Evolutionary conservation across 2,329 filamentous ascomycete genomes (phyloP).

Genomic region (Kalmusia sp.): DNA sequence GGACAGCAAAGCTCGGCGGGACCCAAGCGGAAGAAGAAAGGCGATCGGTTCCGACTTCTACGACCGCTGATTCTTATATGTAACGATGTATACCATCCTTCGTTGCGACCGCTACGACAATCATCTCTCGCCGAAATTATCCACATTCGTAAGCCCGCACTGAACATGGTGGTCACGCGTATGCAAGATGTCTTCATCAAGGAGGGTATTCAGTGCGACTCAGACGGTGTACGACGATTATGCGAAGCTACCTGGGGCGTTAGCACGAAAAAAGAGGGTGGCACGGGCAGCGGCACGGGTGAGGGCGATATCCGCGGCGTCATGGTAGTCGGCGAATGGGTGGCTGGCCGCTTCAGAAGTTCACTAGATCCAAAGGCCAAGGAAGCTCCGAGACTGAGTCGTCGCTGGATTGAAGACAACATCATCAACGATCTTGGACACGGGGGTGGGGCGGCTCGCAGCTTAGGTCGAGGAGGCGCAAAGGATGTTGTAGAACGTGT

Average conservation of each 20-base stretch:
- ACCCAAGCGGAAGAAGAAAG: slow-evolving; percentile 70
- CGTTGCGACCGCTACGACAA: slow-evolving; percentile 84
- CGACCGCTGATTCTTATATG: slow-evolving; percentile 92
- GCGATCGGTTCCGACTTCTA: slow-evolving; percentile 85
- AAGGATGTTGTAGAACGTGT: slow-evolving; percentile 81
- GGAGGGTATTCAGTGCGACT: slow-evolving; percentile 87
- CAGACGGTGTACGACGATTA: slow-evolving; percentile 83
- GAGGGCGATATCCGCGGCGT: slow-evolving; percentile 80
- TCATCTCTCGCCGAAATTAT: slow-evolving; percentile 87
- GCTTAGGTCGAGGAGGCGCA: slow-evolving; percentile 72
- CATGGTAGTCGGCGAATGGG: slow-evolving; percentile 89
- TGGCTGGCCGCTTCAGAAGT: slow-evolving; percentile 71
- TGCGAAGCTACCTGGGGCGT: slow-evolving; percentile 87
- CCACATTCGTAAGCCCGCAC: slow-evolving; percentile 84
- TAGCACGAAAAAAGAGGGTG: slow-evolving; percentile 71
- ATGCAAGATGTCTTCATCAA: slow-evolving; percentile 86
- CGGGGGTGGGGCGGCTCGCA: slow-evolving; percentile 74
- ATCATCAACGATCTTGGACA: slow-evolving; percentile 72
- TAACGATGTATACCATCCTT: slow-evolving; percentile 95
- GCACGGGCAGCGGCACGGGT: slow-evolving; percentile 65
- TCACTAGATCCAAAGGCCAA: slow-evolving; percentile 47
- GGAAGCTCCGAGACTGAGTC: slow-evolving; percentile 63
- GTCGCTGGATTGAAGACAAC: slow-evolving; percentile 78
- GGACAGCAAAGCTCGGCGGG: slow-evolving; percentile 41
- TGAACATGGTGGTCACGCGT: slow-evolving; percentile 83